phyloP scores from a whole-genome alignment of 176 grass and related monocot genomes.

The Phoenix dactylifera region DNA sequence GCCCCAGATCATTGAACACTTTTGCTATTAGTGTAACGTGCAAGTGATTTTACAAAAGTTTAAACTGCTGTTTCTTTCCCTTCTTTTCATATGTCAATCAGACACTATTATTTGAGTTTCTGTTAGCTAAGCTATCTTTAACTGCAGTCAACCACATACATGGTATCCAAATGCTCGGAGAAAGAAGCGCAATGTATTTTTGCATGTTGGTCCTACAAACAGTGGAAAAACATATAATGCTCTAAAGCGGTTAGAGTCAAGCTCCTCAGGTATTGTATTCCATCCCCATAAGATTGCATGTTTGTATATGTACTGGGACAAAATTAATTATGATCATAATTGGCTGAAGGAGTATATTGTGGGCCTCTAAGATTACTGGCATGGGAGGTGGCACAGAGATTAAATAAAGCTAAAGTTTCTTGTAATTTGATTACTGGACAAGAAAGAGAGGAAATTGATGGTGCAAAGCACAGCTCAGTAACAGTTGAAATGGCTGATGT shows the following conservation, averaged over 20 bases:
- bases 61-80: too few species aligned
- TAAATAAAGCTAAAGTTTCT: slow-evolving; percentile 73
- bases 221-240: slow-evolving; percentile 97
- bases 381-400: slow-evolving; percentile 73
- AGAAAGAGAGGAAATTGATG: slow-evolving; percentile 77
- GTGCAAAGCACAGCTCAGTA: slow-evolving; percentile 78
- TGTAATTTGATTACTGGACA: slow-evolving; percentile 95
- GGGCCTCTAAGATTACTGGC: slow-evolving; percentile 91
- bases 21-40: too few species aligned
- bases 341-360: slow-evolving; percentile 77
- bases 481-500: slow-evolving; percentile 93
- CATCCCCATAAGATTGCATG: slow-evolving; percentile 2
- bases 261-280: slow-evolving; percentile 64
- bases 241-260: slow-evolving; percentile 75
- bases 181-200: slow-evolving; percentile 94
- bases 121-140: slow-evolving; percentile 28
- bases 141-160: slow-evolving; percentile 64
- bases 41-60: too few species aligned
- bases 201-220: slow-evolving; percentile 93
- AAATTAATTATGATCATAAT: slow-evolving; percentile 10
- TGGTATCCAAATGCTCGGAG: slow-evolving; percentile 85
- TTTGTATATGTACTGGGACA: neutral
- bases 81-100: too few species aligned
- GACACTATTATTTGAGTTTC: neutral
- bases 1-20: too few species aligned